phyloP scores from a whole-genome alignment of 805 yeast species.

The Ogataea parapolymorpha region DNA sequence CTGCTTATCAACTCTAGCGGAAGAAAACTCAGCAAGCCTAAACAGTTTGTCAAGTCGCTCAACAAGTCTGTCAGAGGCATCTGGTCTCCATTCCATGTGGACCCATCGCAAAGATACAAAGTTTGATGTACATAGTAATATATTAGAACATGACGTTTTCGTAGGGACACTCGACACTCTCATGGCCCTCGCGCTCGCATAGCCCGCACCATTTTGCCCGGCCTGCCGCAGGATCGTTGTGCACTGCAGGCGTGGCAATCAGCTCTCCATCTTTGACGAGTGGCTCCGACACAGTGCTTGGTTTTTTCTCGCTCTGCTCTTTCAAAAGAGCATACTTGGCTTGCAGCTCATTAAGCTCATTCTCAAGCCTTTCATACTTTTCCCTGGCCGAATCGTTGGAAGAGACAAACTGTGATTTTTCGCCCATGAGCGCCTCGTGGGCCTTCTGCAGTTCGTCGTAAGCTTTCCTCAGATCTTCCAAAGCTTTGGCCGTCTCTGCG shows the following conservation, averaged over 20 bases:
- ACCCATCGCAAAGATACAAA: conserved; percentile 46
- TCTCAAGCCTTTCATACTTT: neutral
- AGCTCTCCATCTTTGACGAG: conserved; percentile 19
- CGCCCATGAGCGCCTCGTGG: neutral
- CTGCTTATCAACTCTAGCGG: conserved; percentile 71
- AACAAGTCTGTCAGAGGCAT: conserved; percentile 90
- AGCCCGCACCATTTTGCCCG: conserved; percentile 85
- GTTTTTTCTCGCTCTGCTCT: neutral
- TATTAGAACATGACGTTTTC: conserved; percentile 42
- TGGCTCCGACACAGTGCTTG: neutral
- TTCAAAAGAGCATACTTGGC: neutral
- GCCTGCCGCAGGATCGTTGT: conserved; percentile 69
- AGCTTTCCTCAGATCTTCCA: neutral
- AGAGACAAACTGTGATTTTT: neutral
- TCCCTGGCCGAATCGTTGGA: neutral
- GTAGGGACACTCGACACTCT: conserved; percentile 83
- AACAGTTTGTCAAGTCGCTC: conserved; percentile 72
- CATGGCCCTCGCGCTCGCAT: conserved; percentile 90
- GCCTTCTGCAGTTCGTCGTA: neutral
- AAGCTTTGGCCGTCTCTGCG: neutral
- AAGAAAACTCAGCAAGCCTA: conserved; percentile 53
- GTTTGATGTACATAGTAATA: conserved; percentile 31
- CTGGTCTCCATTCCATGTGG: conserved; percentile 94
- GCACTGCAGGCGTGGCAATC: conserved; percentile 46
- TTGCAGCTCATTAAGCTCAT: neutral